Percentiles rank a stretch among this genome's conserved stretches.
These are phyloP conservation scores for Neoboletus subvelutipes DNA, from an alignment of 768 basidiomycete genomes.

Conservation along the genomic window DNA sequence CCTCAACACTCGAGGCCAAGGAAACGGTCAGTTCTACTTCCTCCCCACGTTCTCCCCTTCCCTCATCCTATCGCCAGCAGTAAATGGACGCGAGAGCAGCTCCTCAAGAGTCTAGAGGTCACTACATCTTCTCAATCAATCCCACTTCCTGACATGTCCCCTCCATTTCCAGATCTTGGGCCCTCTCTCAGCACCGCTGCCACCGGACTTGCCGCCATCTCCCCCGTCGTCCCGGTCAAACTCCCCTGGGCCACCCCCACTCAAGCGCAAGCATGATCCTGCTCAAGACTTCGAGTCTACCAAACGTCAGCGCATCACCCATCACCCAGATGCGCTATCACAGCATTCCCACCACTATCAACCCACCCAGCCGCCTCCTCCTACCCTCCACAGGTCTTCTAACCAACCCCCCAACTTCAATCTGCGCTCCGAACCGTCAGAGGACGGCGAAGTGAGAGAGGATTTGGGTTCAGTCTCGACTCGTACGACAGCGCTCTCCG, in stretches of 20 bases:
- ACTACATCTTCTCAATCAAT: background rate
- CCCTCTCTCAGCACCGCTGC: slow-evolving; percentile 39
- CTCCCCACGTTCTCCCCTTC: slow-evolving; percentile 14
- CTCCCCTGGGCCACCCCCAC: slow-evolving; percentile 37
- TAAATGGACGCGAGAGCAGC: slow-evolving; percentile 37
- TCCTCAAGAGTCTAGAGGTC: slow-evolving; percentile 44
- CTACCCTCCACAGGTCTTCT: slow-evolving; percentile 20
- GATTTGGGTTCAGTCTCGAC: slow-evolving; percentile 29
- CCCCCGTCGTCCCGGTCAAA: slow-evolving; percentile 44
- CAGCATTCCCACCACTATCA: slow-evolving; percentile 32
- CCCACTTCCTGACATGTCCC: slow-evolving; percentile 19
- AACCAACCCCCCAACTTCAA: slow-evolving; percentile 24
- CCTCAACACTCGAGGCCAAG: slow-evolving; percentile 24
- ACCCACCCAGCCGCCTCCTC: slow-evolving; percentile 25
- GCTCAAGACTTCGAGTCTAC: slow-evolving; percentile 25
- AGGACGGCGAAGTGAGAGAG: slow-evolving; percentile 49
- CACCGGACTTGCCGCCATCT: slow-evolving; percentile 45
- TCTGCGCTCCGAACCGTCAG: slow-evolving; percentile 41
- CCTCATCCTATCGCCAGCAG: slow-evolving; percentile 29
- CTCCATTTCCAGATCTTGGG: slow-evolving; percentile 38
- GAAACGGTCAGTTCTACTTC: slow-evolving; percentile 34
- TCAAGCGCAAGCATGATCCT: slow-evolving; percentile 40
- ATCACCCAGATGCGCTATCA: slow-evolving; percentile 25
- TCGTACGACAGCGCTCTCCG: slow-evolving; percentile 30
- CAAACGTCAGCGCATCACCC: slow-evolving; percentile 34